These are phyloP conservation scores for Tuber microsphaerosporum DNA, from an alignment of 495 filamentous ascomycete species.

Conservation along the genomic window DNA sequence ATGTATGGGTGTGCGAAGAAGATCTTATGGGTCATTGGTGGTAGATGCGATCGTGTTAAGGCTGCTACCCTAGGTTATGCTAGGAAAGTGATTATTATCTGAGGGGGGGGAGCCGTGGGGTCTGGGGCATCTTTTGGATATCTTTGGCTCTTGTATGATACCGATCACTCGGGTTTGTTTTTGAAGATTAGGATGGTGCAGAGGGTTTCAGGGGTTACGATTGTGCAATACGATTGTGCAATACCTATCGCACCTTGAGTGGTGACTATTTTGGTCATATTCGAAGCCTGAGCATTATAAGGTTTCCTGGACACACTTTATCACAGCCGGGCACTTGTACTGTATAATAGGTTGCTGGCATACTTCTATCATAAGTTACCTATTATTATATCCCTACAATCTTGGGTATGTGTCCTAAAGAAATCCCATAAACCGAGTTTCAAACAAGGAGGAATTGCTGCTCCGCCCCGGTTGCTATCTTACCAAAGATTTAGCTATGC, in stretches of 20 bases:
- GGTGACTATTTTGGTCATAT: neutral
- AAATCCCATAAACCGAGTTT: neutral
- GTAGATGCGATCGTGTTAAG: neutral
- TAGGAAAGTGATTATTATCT: neutral
- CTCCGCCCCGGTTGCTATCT: slow-evolving; percentile 1
- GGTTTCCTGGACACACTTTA: neutral
- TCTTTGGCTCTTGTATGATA: neutral
- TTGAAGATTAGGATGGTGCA: neutral
- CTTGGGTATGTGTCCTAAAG: neutral
- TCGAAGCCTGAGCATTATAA: neutral
- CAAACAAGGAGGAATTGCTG: neutral
- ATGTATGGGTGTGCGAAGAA: neutral
- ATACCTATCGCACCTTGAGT: neutral
- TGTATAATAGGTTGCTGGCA: too few species aligned
- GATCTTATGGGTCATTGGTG: neutral
- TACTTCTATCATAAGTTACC: neutral
- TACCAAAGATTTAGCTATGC: neutral
- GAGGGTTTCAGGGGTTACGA: neutral
- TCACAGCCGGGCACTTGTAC: neutral
- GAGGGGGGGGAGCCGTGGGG: neutral
- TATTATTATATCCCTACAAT: neutral
- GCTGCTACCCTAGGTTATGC: neutral
- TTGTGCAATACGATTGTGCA: neutral
- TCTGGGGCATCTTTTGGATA: neutral
- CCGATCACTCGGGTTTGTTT: neutral